Conservation (phyloP, 768 basidiomycete genomes). For the Boletus tomentosulus region DNA sequence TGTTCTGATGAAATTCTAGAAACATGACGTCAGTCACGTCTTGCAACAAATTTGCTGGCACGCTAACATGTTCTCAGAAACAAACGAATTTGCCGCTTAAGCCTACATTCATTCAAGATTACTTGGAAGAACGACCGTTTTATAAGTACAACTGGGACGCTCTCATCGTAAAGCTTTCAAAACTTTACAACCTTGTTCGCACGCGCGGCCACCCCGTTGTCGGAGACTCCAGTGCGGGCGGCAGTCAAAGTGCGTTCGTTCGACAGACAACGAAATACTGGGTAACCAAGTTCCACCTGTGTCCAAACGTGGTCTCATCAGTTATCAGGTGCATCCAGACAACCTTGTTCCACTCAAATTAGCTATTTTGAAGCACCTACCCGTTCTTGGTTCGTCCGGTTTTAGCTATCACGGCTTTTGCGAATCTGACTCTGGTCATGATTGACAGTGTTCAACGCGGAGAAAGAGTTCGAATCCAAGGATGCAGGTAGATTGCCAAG, state of each 20-base stretch:
- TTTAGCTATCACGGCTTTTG: not conserved
- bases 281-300: conserved; percentile 45
- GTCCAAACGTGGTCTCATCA: conserved; percentile 2
- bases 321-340: conserved; percentile 73
- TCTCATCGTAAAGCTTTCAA: conserved; percentile 93
- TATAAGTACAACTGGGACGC: conserved; percentile 97
- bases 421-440: conserved; percentile 5
- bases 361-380: conserved; percentile 86
- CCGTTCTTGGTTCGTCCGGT: conserved; percentile 73
- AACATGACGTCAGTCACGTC: conserved; percentile 74
- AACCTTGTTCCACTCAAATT: conserved; percentile 92
- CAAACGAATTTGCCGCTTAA: conserved; percentile 82
- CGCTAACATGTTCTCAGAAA: conserved; percentile 58
- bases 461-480: conserved; percentile 86
- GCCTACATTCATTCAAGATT: conserved; percentile 83
- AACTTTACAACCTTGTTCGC: conserved; percentile 90
- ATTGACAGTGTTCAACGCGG: conserved; percentile 77
- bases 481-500: conserved; percentile 57
- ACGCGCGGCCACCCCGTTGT: conserved; percentile 92
- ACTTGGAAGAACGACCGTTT: conserved; percentile 91
- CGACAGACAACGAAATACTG: conserved; percentile 99
- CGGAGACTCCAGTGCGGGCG: conserved; percentile 92
- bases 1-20: conserved; percentile 41
- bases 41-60: not conserved
- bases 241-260: conserved; percentile 96